Base-by-base conservation (phyloP, 2,329 filamentous ascomycete species). In the Trichoderma simmonsii region DNA sequence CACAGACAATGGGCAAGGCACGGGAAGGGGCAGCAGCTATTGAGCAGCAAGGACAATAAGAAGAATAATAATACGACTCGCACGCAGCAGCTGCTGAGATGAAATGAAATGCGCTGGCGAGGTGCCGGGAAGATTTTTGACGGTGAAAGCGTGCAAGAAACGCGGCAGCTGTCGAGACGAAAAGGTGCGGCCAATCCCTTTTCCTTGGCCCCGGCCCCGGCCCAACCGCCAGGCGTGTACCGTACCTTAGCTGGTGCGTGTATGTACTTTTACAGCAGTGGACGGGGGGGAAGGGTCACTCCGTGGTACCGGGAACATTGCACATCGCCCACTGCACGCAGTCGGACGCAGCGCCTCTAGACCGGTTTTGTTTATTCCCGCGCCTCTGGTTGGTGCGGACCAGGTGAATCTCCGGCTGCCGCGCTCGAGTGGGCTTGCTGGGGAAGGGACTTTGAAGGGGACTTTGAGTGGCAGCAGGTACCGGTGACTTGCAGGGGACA, bases 121-220 rank as follows among this genome's bases (percentile, higher is more conserved):
- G 63, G 9, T 51, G 59, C 32, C 26, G n/a, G 36, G 60, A 51
- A 32, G 26, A 48, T 39, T 36, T 36, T 36, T 30, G 69, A 56
- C 34, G 30, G 32, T 51, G 43, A 34, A 61, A 67, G 61, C 62
- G n/a, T n/a, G 12, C 51, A 48, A 71, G 64, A 62, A 54, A 72
- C 39, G 64, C 64, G 57, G 70, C 70, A 59, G 64, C 36, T 39
- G 30, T 39, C 54, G 65, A 68, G 51, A 51, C 26, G 60, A 61
- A 64, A 72, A 70, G 39, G 65, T 28, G 39, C 60, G 64, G 43
- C 59, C 71, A 70, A 66, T 70, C 71, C 71, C 65, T 64, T 72
- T 72, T 70, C 56, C n/a, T n/a, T n/a, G n/a, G n/a, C n/a, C n/a
- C n/a, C n/a, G 39, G 21, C 66, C 66, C 56, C 65, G 64, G 64